Evolutionary conservation across 345 rosid species (phyloP).

Genomic region (Arabidopsis suecica): DNA sequence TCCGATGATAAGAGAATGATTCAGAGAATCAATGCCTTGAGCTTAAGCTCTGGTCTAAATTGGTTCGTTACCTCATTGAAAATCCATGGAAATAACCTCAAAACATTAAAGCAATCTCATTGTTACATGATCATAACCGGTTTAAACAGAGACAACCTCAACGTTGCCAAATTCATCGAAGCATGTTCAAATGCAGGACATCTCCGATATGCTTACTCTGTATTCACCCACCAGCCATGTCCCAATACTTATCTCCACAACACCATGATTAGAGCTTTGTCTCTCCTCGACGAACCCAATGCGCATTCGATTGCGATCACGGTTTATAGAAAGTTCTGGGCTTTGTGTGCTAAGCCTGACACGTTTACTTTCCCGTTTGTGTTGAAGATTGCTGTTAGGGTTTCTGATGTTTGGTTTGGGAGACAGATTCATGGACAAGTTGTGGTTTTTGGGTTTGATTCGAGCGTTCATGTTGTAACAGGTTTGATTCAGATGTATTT

Average conservation of each 20-base stretch:
- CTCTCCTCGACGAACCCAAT: slow-evolving; percentile 44
- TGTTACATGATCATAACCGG: slow-evolving; percentile 55
- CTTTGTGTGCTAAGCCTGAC: slow-evolving; percentile 59
- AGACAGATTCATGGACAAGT: slow-evolving; percentile 63
- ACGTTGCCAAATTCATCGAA: slow-evolving; percentile 55
- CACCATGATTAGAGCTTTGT: slow-evolving; percentile 64
- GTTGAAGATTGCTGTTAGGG: slow-evolving; percentile 53
- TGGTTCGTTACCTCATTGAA: slow-evolving; percentile 36
- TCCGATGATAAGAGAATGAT: slow-evolving; percentile 22
- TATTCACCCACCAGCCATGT: slow-evolving; percentile 44
- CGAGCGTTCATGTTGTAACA: slow-evolving; percentile 50
- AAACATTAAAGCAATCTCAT: slow-evolving; percentile 56
- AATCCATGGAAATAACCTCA: slow-evolving; percentile 49
- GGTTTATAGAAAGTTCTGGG: slow-evolving; percentile 58
- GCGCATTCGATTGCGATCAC: slow-evolving; percentile 44
- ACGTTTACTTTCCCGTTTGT: slow-evolving; percentile 68
- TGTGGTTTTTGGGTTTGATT: slow-evolving; percentile 53
- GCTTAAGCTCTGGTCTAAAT: slow-evolving; percentile 2
- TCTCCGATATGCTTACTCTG: slow-evolving; percentile 56
- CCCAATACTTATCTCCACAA: slow-evolving; percentile 56
- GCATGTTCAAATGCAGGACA: slow-evolving; percentile 58
- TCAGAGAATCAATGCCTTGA: slow-evolving; percentile 12
- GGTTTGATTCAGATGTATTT: slow-evolving; percentile 68
- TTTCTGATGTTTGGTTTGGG: slow-evolving; percentile 53
- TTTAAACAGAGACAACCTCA: slow-evolving; percentile 48